Percentiles rank a stretch among this genome's conserved stretches.
These are phyloP conservation scores for Colletotrichum tropicicola DNA, from an alignment of 2,329 filamentous ascomycete genomes.

Conservation along the genomic window DNA sequence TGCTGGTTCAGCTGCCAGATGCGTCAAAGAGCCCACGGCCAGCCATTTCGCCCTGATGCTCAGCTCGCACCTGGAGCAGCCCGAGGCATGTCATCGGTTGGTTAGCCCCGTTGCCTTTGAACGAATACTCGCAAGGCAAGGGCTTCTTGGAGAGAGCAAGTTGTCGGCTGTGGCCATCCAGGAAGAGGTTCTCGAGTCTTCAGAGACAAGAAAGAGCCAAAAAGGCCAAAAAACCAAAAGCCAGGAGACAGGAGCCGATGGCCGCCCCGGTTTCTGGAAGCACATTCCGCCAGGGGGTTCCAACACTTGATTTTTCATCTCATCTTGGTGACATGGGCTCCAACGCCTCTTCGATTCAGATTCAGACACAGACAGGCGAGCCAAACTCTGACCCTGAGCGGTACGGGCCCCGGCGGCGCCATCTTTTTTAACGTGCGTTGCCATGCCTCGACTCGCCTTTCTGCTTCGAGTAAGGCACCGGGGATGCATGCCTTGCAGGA, in stretches of 20 bases:
- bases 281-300: constrained; percentile 6
- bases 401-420: constrained; percentile 16
- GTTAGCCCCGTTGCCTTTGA: too few species aligned
- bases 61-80: too few species aligned
- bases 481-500: neutral
- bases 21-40: too few species aligned
- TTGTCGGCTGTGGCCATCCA: too few species aligned
- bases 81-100: too few species aligned
- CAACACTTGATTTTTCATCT: constrained; percentile 5
- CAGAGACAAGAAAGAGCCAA: neutral
- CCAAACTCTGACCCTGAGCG: constrained; percentile 19
- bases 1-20: neutral
- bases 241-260: neutral
- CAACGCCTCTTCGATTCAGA: constrained; percentile 9
- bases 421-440: neutral
- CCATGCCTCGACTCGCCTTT: neutral
- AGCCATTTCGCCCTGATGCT: too few species aligned
- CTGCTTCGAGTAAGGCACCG: too few species aligned
- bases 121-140: too few species aligned
- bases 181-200: too few species aligned
- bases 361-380: constrained; percentile 9
- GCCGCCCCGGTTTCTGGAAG: neutral
- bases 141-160: too few species aligned
- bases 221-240: neutral
- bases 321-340: constrained; percentile 9